A percentile compares a stretch with the other conserved stretches of the same genome.
phyloP scores from a whole-genome alignment of 1,139 yeast species.

The Ogataea hybrid region DNA sequence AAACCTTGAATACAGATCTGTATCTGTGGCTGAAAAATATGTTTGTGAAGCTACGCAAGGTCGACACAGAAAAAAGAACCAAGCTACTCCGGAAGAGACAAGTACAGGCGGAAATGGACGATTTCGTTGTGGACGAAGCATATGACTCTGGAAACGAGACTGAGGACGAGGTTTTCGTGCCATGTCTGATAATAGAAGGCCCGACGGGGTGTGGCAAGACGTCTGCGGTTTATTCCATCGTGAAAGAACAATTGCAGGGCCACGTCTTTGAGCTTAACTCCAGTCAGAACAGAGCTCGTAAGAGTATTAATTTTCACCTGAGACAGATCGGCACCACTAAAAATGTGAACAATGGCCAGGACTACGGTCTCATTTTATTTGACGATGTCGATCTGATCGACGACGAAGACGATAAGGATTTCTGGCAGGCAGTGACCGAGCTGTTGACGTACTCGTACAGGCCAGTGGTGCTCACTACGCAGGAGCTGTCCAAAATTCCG shows the following conservation, averaged over 20 bases:
- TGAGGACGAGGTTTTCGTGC: conserved; percentile 43
- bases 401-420: conserved; percentile 69
- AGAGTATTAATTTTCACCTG: conserved; percentile 62
- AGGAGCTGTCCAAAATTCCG: conserved; percentile 56
- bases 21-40: conserved; percentile 50
- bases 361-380: conserved; percentile 66
- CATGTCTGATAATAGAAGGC: conserved; percentile 69
- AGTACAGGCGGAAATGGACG: conserved; percentile 36
- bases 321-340: conserved; percentile 86
- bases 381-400: conserved; percentile 87
- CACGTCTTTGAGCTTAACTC: conserved; percentile 83
- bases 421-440: conserved; percentile 74
- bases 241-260: conserved; percentile 56
- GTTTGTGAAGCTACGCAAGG: conserved; percentile 42
- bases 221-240: conserved; percentile 66
- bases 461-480: conserved; percentile 79
- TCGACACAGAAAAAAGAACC: conserved; percentile 34
- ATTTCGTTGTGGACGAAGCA: conserved; percentile 41
- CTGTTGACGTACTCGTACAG: conserved; percentile 66
- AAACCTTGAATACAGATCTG: conserved; percentile 29
- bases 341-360: conserved; percentile 42
- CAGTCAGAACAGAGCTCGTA: conserved; percentile 67
- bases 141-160: conserved; percentile 28
- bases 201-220: conserved; percentile 79
- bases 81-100: conserved; percentile 30